Evolutionary conservation across 1,284 basidiomycete species (phyloP), one percentile per base, ranked within the genome.

Genomic region (Rhizopogon parksii): DNA sequence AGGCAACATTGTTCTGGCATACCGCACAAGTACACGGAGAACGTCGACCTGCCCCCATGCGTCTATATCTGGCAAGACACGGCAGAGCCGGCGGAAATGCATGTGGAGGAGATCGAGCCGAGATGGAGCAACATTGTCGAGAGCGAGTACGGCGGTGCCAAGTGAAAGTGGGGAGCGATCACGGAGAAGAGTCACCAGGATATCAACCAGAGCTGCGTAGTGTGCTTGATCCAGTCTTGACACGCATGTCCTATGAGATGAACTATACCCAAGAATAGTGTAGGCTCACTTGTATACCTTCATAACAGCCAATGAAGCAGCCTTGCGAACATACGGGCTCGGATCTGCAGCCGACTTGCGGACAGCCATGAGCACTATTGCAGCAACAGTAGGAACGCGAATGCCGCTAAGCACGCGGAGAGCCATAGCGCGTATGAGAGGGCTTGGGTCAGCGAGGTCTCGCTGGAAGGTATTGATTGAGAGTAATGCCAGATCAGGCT

Each of bases 391-490:
- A 3, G 86, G 83, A 2, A 96, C 87, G 55, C 85, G 85, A 61
- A 98, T 94, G 7, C 92, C 91, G 53, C 91, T 92, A 40, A 98
- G 76, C 1, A 97, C 93, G n/a, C 94, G 79, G 40, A 97, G 71
- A 2, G 92, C 91, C 93, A 96, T 96, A 9, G 91, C 90, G 27
- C 91, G 82, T 52, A 95, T 95, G 59, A 98, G 81, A 0, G 96
- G 95, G 54, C 88, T 96, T 6, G 85, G 75, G 63, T 99, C 95
- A 1, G 86, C 84, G 15, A 99, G 76, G 70, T 99, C 96, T 67
- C 94, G 93, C 70, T 99, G 96, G 66, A 98, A 98, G 8, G 95
- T 96, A 71, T 99, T 99, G 76, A 99, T 96, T 5, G 94, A 95
- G 21, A 99, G 78, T 35, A 99, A 73, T 0, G 96, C 90, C 48